phyloP scores from a whole-genome alignment of 768 basidiomycete species.

The Tylopilus subfusipes region DNA sequence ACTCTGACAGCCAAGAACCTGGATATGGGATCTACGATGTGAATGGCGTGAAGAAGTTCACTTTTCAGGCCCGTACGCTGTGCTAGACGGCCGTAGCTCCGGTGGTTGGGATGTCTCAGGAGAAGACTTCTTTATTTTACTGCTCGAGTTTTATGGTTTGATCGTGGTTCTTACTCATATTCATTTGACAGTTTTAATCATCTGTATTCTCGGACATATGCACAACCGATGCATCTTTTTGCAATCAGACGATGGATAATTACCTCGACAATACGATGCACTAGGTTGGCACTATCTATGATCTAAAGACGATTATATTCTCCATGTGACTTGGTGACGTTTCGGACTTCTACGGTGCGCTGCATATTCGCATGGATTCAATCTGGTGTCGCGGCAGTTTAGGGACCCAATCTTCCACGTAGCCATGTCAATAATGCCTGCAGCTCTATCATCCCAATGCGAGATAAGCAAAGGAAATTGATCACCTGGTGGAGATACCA shows the following conservation, averaged over 20 bases:
- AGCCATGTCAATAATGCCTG: not conserved
- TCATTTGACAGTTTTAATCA: not conserved
- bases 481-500: not conserved
- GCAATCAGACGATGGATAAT: not conserved
- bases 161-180: not conserved
- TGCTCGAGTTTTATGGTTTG: not conserved
- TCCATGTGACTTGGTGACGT: conserved; percentile 37
- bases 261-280: conserved; percentile 16
- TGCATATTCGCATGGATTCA: not conserved
- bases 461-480: too few species aligned
- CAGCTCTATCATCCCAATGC: not conserved
- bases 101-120: not conserved
- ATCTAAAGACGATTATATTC: conserved; percentile 1
- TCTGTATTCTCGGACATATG: conserved; percentile 5
- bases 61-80: conserved; percentile 56
- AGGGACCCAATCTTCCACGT: not conserved
- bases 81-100: conserved; percentile 40
- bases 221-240: not conserved
- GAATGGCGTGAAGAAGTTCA: conserved; percentile 53
- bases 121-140: not conserved
- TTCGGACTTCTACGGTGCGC: too few species aligned
- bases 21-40: conserved; percentile 67
- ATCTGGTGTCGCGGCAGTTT: not conserved
- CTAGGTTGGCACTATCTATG: not conserved
- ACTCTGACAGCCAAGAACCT: conserved; percentile 59